phyloP scores from a whole-genome alignment of 352 stramenopile species.

The Globisporangium mamillatum region DNA sequence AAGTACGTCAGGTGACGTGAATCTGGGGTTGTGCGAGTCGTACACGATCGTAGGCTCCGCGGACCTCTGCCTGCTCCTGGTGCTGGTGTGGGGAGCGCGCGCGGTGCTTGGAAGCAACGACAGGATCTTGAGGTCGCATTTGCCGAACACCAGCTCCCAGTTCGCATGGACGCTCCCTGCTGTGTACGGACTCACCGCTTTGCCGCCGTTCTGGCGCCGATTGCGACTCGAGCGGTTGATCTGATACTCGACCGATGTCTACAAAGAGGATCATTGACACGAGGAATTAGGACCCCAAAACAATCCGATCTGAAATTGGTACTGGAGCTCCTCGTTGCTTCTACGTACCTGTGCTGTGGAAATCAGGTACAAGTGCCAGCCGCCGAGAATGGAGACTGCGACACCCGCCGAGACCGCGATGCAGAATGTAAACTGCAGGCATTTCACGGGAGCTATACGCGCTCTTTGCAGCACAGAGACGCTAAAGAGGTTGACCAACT shows the following conservation, averaged over 20 bases:
- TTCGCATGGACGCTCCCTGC: conserved; percentile 64
- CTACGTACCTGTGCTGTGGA: conserved; percentile 63
- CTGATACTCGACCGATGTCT: conserved; percentile 81
- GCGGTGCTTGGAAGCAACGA: conserved; percentile 59
- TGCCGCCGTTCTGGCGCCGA: conserved; percentile 43
- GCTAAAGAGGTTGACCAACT: conserved; percentile 32
- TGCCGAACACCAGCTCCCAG: conserved; percentile 78
- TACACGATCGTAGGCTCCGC: not conserved
- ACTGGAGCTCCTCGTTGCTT: not conserved
- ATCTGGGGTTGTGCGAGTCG: not conserved
- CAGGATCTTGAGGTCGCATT: conserved; percentile 53
- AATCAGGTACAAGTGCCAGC: conserved; percentile 73
- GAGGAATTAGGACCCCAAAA: not conserved
- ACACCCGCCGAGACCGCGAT: conserved; percentile 58
- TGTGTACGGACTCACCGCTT: conserved; percentile 60
- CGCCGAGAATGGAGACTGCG: conserved; percentile 58
- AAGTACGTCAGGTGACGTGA: not conserved
- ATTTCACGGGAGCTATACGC: conserved; percentile 25
- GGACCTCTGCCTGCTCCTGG: conserved; percentile 7
- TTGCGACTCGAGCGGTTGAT: conserved; percentile 68
- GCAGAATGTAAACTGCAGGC: conserved; percentile 68
- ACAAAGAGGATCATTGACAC: conserved; percentile 6
- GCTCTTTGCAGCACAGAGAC: conserved; percentile 16
- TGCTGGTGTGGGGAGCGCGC: conserved; percentile 17
- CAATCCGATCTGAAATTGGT: too few relatives aligned